Evolutionary conservation across 1,284 basidiomycete genomes (phyloP), one percentile per base, ranked within the genome.

Genomic region (Inonotus obliquus): DNA sequence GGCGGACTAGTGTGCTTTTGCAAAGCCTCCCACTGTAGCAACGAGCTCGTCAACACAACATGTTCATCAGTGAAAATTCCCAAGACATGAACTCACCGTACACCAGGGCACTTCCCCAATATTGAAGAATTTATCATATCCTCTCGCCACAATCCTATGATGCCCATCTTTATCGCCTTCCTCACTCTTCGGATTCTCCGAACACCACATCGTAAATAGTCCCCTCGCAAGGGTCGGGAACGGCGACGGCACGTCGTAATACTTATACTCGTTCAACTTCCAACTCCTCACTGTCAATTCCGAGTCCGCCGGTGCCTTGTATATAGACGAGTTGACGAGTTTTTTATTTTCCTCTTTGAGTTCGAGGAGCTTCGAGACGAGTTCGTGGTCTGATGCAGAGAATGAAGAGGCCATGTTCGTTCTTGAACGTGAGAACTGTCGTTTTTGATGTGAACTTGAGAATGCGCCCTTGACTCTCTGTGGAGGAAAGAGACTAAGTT

Each of bases 61-160:
- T 10, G 19, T 29, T 9, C 32, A 17, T 10, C 9, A 21, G 63
- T 25, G 47, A n/a, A 21, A 29, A 17, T 10, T 1, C 2, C 13
- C 56, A 25, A 38, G 55, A 35, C 6, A 37, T 11, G 37, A 54
- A 57, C 89, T 70, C 69, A 96, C 96, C 60, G 86, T 87, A 0
- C 90, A 96, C 94, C 96, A 99, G 1, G 90, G 88, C 27, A 98
- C 92, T 72, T 99, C 96, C 29, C 87, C 91, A 37, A 97, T 92
- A 72, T 98, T 99, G 81, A 99, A 99, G 76, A 99, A 99, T 76
- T 99, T 99, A 80, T 99, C 97, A 70, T 99, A 99, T 0, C 96
- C 96, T 54, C 97, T 78, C 0, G 85, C 90, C 0, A 96, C 87
- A 60, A 99, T 96, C 54, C 92, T 76, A 69, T 91, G 81, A 39